Evolutionary conservation across 192 early-diverging fungal species (phyloP), one percentile per base, ranked within the genome.

Genomic region (Podochytrium sp.): DNA sequence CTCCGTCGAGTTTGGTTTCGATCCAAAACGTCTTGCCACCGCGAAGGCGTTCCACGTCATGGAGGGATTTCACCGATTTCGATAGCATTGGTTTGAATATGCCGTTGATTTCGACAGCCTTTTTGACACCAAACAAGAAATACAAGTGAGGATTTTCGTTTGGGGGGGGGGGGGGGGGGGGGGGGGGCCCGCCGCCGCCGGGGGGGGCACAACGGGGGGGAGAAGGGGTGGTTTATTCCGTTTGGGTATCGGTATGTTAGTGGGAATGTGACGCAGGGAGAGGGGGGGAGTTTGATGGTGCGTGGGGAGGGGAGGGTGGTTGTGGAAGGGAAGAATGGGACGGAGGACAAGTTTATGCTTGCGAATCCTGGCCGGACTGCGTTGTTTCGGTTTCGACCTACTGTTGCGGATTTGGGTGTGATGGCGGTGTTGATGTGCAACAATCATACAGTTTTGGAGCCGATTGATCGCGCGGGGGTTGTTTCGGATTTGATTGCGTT

Each of bases 1-100:
- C 93, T 1, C 93, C 93, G 66, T 95, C 93, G 1, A 94, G 65
- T 63, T 95, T 95, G n/a, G 91, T 88, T 73, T 95, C 90, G 25
- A 94, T 88, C 80, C 88, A 94, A 79, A 93, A 94, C 32, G 73
- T 58, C 33, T 79, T 65, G 33, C 78, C 71, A 7, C 75, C 76
- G 78, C 90, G 82, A 3, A 78, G 32, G 41, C 79, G 83, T n/a
- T 78, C 56, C 6, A 90, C 77, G 12, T 81, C 73, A 29, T 76
- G 79, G 37, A 87, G 74, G 1, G 77, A 74, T 20, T 83, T 80
- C 25, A 89, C 59, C n/a, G 75, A 80, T 53, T 86, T 80, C 2
- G 88, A 78, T 5, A 91, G 77, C 85, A 92, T 91, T 0, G 93
- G 93, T 59, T 86, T 87, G 73, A 93, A 90, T n/a, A n/a, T n/a